Base-by-base conservation (phyloP, 2,329 filamentous ascomycete species). In the Penicillium sp. region DNA sequence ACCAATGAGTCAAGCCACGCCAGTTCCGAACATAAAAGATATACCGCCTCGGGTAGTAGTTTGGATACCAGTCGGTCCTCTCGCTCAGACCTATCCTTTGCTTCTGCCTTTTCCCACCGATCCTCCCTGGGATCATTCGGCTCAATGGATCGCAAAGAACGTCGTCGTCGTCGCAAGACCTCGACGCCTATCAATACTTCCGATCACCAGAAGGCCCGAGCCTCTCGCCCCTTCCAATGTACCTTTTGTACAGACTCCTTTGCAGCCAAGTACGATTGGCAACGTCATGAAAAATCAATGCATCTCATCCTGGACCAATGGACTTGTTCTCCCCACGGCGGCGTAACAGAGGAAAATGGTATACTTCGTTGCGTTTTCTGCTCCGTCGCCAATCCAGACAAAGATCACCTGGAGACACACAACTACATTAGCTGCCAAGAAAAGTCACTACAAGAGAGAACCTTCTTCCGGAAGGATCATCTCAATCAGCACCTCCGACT, bases 381-480 rank as follows among this genome's bases (percentile, higher is more conserved):
- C 65, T 77, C 78, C 47, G 72, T 72, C 15, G 60, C 75, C 20
- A 77, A 85, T 45, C 83, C 84, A 0, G 76, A 76, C 7, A 67
- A 74, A 20, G 79, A 80, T 12, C 84, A 87, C 65, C 64, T 85
- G 13, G 82, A 84, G 58, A 75, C 73, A 7, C 84, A 87, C 70
- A 84, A 85, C 56, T 83, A 83, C 64, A 71, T 72, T 27, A 73
- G 76, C 23, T 87, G 84, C 60, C 80, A 83, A 58, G 82, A 85
- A 56, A 86, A 86, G 64, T 81, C 81, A 3, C 56, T 79, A 1
- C 79, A 83, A 39, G 80, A 84, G 50, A 76, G 84, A 29, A 85
- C 81, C 0, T 86, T 85, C 64, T 85, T 83, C 61, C 75, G 83
- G 21, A 85, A 85, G 65, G 83, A 86, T 60, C 83, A 86, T 61